These are phyloP conservation scores for Hippophae rhamnoides DNA, from an alignment of 306 rosid genomes.

Conservation along the genomic window DNA sequence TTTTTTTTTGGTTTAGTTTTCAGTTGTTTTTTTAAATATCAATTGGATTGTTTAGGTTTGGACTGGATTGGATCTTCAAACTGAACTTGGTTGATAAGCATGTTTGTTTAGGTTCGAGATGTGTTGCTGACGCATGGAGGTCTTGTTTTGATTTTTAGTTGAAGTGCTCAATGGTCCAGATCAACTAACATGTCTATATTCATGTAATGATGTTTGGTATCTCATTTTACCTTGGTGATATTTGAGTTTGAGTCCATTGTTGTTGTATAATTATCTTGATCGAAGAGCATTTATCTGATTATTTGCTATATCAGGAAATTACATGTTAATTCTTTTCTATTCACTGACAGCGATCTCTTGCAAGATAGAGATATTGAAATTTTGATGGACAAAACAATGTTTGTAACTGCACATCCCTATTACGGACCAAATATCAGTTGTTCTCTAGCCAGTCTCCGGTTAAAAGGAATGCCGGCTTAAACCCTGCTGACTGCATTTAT, in stretches of 20 bases:
- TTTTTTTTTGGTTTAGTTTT: conserved; percentile 17
- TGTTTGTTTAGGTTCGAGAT: conserved; percentile 16
- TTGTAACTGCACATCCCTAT: too few relatives aligned
- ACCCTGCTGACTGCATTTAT: background rate
- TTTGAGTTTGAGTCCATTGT: conserved; percentile 6
- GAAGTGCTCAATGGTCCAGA: conserved; percentile 17
- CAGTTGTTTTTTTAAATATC: background rate
- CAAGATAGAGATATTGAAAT: background rate
- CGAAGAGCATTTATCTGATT: background rate
- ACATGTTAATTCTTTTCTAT: conserved; percentile 5
- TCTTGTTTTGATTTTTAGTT: conserved; percentile 16
- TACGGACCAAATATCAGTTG: too few relatives aligned
- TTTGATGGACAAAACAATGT: background rate
- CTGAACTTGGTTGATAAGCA: conserved; percentile 9
- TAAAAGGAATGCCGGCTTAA: background rate
- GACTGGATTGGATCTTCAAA: conserved; percentile 39
- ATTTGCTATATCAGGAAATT: conserved; percentile 4
- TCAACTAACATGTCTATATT: conserved; percentile 11
- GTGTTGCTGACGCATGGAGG: conserved; percentile 13
- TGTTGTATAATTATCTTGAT: background rate
- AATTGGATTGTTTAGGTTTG: conserved; percentile 19
- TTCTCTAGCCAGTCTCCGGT: background rate
- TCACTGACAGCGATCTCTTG: background rate
- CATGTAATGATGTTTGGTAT: background rate
- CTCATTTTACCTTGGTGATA: background rate